These are phyloP conservation scores for Candida koratica DNA, from an alignment of 805 yeast genomes.

Conservation along the genomic window DNA sequence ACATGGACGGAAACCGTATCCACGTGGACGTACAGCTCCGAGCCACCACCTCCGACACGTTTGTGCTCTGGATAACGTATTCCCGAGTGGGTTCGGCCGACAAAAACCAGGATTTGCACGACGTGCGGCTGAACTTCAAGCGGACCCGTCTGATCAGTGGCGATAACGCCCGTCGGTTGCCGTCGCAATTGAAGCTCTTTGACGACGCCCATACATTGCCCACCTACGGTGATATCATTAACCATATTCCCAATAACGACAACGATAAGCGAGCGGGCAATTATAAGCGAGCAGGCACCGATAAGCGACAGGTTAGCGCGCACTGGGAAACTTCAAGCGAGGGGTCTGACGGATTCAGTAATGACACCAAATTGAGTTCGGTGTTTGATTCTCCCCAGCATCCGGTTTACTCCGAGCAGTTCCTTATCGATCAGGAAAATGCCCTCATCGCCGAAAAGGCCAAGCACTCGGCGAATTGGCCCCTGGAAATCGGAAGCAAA, in stretches of 20 bases:
- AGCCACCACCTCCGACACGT: slow-evolving; percentile 54
- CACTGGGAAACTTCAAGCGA: slow-evolving; percentile 1
- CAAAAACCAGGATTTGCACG: slow-evolving; percentile 7
- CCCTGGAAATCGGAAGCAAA: slow-evolving; percentile 52
- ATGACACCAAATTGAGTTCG: slow-evolving; percentile 5
- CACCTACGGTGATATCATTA: slow-evolving; percentile 25
- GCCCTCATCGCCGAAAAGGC: slow-evolving; percentile 37
- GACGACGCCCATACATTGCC: slow-evolving; percentile 20
- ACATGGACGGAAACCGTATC: slow-evolving; percentile 62
- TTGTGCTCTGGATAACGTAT: slow-evolving; percentile 82
- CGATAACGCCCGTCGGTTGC: slow-evolving; percentile 28
- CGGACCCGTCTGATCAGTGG: slow-evolving; percentile 14
- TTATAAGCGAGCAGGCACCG: slow-evolving; percentile 1
- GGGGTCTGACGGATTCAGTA: background rate
- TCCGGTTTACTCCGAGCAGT: slow-evolving; percentile 28
- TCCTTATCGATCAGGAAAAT: slow-evolving; percentile 44
- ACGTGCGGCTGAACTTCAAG: slow-evolving; percentile 7
- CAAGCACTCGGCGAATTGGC: slow-evolving; percentile 43
- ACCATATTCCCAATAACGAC: slow-evolving; percentile 33
- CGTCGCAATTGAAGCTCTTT: slow-evolving; percentile 54
- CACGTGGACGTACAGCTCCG: slow-evolving; percentile 78
- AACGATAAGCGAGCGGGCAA: slow-evolving; percentile 7
- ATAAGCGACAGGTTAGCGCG: slow-evolving; percentile 6
- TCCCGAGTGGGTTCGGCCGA: slow-evolving; percentile 41
- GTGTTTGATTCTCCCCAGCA: slow-evolving; percentile 1